These are phyloP conservation scores for Aspergillus sp. DNA, from an alignment of 2,329 filamentous ascomycete species.

Conservation along the genomic window DNA sequence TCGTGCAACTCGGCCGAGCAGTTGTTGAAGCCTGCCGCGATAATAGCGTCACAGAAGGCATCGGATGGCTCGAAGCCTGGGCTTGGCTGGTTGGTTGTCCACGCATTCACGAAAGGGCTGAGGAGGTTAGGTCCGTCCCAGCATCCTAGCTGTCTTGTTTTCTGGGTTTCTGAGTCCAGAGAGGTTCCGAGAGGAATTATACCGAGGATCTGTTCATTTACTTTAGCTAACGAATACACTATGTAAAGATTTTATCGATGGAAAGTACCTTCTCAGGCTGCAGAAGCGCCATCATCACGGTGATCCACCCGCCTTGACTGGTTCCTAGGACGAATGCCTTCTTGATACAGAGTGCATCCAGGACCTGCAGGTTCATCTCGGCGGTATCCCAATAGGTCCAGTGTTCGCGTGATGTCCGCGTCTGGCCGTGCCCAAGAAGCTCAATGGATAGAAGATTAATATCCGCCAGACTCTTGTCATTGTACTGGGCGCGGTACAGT, in stretches of 20 bases:
- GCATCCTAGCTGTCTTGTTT: not conserved
- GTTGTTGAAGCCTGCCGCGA: not conserved
- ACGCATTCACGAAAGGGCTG: not conserved
- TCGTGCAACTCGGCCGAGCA: not conserved
- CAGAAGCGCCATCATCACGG: not conserved
- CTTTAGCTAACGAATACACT: not conserved
- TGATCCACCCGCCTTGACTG: not conserved
- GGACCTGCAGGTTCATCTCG: not conserved
- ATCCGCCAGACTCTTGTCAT: not conserved
- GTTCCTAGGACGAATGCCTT: not conserved
- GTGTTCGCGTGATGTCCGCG: not conserved
- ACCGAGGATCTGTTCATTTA: not conserved
- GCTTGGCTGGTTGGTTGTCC: not conserved
- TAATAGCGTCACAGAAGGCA: not conserved
- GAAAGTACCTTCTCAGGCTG: not conserved
- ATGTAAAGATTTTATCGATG: not conserved
- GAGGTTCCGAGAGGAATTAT: not conserved
- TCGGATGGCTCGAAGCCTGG: not conserved
- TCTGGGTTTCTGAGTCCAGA: not conserved
- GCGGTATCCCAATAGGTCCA: not conserved
- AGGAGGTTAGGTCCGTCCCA: not conserved
- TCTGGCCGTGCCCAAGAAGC: not conserved
- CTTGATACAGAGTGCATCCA: not conserved
- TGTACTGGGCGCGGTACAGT: not conserved
- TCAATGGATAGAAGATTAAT: not conserved